Evolutionary conservation across 345 rosid species (phyloP), one percentile per base, ranked within the genome.

Genomic region (Hypericum perforatum): DNA sequence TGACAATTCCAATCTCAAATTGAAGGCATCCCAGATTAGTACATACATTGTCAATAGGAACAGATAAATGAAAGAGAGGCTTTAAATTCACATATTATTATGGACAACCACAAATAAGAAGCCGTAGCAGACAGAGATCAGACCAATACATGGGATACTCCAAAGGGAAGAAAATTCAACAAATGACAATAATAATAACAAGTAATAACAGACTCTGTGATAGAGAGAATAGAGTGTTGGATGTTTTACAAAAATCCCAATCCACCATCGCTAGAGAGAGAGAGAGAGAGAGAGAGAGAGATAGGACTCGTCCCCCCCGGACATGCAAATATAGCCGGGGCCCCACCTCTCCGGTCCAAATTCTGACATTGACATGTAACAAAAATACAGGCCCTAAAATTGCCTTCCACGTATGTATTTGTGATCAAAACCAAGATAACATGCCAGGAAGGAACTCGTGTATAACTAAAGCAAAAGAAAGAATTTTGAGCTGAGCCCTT

Each of bases 261-360:
- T 63, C 77, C 57, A 67, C 32, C 32, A 22, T 22, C 32, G 32
- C 32, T 22, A 22, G 32, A 22, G 32, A 22, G 32, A 22, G 62
- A 63, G 2, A 22, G 32, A 22, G n/a, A n/a, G n/a, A n/a, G n/a
- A n/a, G n/a, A n/a, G n/a, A n/a, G n/a, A n/a, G 58, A 76, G 75
- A 64, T 68, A 60, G 47, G 74, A 75, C 74, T 58, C 55, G 10
- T 49, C 44, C 66, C 54, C 84, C 32, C 86, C 84, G 57, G 76
- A 76, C 90, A 69, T 54, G 54, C 84, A 74, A 83, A 80, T 72
- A 80, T 67, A 66, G 86, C 78, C 68, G 62, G 84, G 82, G 57
- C 68, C 68, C 65, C 32, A 64, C 58, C 84, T 77, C 83, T 69
- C 78, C 65, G 46, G 65, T 58, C 78, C 69, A 44, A 61, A 56